Evolutionary conservation across 1,284 basidiomycete species (phyloP).

Genomic region (Tilletia setariae): DNA sequence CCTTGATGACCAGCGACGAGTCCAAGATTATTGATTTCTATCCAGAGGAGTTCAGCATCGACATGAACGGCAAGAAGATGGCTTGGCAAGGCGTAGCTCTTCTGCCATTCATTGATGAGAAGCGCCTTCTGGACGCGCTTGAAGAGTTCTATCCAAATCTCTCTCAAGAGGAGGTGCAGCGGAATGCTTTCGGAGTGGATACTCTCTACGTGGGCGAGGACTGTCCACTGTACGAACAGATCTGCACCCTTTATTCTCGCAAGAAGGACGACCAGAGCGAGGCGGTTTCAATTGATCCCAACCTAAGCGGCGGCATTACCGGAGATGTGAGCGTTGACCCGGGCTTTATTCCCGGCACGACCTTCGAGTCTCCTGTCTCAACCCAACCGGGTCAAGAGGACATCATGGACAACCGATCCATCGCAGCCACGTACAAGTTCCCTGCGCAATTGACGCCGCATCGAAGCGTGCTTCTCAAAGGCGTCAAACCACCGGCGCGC

Average conservation of each 20-base stretch:
- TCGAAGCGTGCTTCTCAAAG: constrained; percentile 75
- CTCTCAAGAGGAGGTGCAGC: constrained; percentile 72
- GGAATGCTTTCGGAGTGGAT: constrained; percentile 83
- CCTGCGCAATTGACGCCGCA: constrained; percentile 82
- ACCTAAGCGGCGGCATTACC: constrained; percentile 71
- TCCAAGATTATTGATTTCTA: constrained; percentile 98
- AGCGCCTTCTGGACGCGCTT: constrained; percentile 71
- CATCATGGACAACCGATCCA: constrained; percentile 77
- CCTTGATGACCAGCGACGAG: constrained; percentile 78
- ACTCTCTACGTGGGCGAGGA: constrained; percentile 81
- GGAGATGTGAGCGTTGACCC: constrained; percentile 80
- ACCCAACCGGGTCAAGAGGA: constrained; percentile 60
- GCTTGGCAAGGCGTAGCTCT: constrained; percentile 97
- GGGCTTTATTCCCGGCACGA: constrained; percentile 84
- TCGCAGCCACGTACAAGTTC: constrained; percentile 85
- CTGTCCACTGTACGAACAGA: constrained; percentile 77
- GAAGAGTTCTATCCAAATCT: constrained; percentile 69
- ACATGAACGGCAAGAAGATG: constrained; percentile 99
- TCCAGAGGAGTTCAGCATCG: constrained; percentile 84
- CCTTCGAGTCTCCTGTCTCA: constrained; percentile 73
- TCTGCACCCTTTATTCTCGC: constrained; percentile 78
- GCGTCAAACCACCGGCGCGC: constrained; percentile 65
- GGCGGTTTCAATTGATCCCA: constrained; percentile 64
- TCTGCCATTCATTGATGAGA: constrained; percentile 90
- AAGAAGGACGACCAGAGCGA: constrained; percentile 20